Conservation (phyloP, 176 grass and related monocot species). For the Alopecurus myosuroides region DNA sequence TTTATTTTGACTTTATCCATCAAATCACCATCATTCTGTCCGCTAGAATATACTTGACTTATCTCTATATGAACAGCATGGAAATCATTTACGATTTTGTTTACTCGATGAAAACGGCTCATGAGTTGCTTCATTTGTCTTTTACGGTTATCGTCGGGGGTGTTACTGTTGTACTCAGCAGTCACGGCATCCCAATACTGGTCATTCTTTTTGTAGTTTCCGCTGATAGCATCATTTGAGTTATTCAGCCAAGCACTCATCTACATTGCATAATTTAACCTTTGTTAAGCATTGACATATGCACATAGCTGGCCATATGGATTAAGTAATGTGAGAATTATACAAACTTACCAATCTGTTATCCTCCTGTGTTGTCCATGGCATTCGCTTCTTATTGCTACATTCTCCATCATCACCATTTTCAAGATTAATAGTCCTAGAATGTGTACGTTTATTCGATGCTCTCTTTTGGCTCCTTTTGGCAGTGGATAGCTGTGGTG, state of each 20-base stretch:
- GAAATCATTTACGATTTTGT: not conserved
- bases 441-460: not conserved
- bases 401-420: not conserved
- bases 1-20: not conserved
- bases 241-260: not conserved
- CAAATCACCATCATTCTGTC: not conserved
- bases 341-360: not conserved
- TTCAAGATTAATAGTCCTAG: not conserved
- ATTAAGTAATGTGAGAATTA: not conserved
- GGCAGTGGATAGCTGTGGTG: not conserved
- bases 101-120: not conserved
- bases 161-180: not conserved
- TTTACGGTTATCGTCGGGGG: not conserved
- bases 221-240: not conserved
- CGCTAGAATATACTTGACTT: not conserved
- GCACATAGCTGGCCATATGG: too few species aligned
- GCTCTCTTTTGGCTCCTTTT: not conserved
- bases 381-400: not conserved
- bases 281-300: not conserved
- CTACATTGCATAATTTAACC: not conserved
- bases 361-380: not conserved
- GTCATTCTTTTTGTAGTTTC: not conserved
- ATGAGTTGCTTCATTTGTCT: not conserved
- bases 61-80: not conserved
- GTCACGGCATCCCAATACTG: not conserved